These are phyloP conservation scores for Tephrocybe rancida DNA, from an alignment of 768 basidiomycete species.

Conservation along the genomic window DNA sequence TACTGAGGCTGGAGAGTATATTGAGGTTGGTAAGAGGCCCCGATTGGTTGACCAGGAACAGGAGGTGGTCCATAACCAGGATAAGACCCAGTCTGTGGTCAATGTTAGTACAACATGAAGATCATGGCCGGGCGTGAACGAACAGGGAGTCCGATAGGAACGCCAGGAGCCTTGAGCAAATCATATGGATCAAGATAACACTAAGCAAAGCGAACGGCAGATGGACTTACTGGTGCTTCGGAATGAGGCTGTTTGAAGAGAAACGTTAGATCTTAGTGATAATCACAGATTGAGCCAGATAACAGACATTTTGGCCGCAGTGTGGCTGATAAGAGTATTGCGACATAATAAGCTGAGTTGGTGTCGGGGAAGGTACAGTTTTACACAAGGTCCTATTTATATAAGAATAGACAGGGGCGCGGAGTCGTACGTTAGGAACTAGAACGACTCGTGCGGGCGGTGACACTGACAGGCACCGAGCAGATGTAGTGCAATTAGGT, in stretches of 20 bases:
- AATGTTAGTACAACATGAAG: background rate
- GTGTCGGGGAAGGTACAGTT: background rate
- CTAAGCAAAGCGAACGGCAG: background rate
- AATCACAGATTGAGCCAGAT: background rate
- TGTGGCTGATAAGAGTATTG: slow-evolving; percentile 3
- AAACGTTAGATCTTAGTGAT: background rate
- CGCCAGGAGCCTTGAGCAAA: slow-evolving; percentile 3
- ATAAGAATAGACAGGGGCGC: too few species aligned
- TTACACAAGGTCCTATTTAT: too few species aligned
- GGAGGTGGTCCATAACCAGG: slow-evolving; percentile 14
- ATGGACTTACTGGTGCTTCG: slow-evolving; percentile 7
- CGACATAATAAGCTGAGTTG: background rate
- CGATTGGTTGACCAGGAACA: slow-evolving; percentile 15
- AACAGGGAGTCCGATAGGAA: slow-evolving; percentile 9
- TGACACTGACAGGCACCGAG: too few species aligned
- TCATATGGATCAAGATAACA: background rate
- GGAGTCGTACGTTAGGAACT: too few species aligned
- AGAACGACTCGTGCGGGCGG: too few species aligned
- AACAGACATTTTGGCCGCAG: background rate
- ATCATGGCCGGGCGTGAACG: background rate
- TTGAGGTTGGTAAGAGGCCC: slow-evolving; percentile 3
- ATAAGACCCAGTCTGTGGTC: background rate
- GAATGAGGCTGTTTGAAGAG: background rate
- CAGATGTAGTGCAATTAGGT: too few species aligned
- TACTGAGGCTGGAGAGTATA: background rate